phyloP scores from a whole-genome alignment of 2,329 filamentous ascomycete species.

The Coleophoma crateriformis region DNA sequence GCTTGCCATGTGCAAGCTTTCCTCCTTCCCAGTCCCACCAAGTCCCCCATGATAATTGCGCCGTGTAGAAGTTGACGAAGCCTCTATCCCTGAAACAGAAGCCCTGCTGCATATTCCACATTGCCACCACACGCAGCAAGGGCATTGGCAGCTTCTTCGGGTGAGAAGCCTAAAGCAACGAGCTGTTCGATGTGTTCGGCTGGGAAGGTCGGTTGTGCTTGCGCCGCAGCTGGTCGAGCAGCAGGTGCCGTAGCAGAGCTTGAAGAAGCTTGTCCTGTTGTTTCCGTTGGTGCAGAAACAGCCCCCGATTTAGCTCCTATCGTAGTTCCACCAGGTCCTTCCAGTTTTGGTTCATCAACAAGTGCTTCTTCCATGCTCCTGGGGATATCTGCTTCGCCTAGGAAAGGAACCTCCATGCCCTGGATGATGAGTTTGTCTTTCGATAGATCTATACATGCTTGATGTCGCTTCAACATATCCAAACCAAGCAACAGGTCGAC shows the following conservation, averaged over 20 bases:
- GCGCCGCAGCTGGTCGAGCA: slow-evolving; percentile 15
- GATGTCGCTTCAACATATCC: slow-evolving; percentile 95
- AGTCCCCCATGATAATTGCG: not conserved
- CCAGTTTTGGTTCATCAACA: slow-evolving; percentile 75
- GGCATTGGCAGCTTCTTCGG: slow-evolving; percentile 71
- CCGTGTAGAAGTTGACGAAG: not conserved
- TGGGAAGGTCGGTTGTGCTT: slow-evolving; percentile 21
- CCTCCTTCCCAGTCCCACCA: not conserved
- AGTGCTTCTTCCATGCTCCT: slow-evolving; percentile 69
- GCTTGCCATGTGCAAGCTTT: too few species aligned
- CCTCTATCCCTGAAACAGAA: slow-evolving; percentile 56
- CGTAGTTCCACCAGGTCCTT: slow-evolving; percentile 81
- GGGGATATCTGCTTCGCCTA: slow-evolving; percentile 93
- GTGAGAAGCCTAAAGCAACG: slow-evolving; percentile 69
- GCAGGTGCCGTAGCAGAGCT: slow-evolving; percentile 10
- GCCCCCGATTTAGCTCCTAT: slow-evolving; percentile 82
- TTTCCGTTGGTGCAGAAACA: slow-evolving; percentile 41
- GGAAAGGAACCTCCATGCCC: slow-evolving; percentile 80
- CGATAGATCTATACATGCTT: slow-evolving; percentile 83
- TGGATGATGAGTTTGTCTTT: slow-evolving; percentile 84
- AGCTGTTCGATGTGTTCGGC: slow-evolving; percentile 71
- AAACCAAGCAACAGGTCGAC: slow-evolving; percentile 90
- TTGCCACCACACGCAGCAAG: slow-evolving; percentile 80
- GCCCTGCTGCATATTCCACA: slow-evolving; percentile 78
- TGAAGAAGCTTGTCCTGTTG: slow-evolving; percentile 19